Conservation (phyloP, 192 early-diverging fungal genomes). For the Entrophospora sp. region DNA sequence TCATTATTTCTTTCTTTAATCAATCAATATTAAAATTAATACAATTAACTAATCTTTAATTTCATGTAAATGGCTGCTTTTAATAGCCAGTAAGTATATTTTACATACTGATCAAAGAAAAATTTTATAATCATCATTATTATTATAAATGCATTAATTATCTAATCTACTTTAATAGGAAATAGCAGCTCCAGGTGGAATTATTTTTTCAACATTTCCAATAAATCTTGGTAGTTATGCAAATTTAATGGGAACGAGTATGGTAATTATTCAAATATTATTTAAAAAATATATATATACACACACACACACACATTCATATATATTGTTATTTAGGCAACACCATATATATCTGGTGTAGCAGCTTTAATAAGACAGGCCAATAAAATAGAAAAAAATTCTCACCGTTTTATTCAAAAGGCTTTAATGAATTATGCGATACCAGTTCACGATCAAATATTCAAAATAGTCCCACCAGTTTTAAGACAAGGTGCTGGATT, state of each 20-base stretch:
- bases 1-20: no score
- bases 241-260: slow-evolving; percentile 26
- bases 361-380: slow-evolving; percentile 29
- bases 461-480: slow-evolving; percentile 35
- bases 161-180: no score
- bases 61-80: no score
- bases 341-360: slow-evolving; percentile 44
- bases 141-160: no score
- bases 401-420: background rate
- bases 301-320: no score
- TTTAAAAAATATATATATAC: background rate
- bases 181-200: slow-evolving; percentile 51
- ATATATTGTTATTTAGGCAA: slow-evolving; percentile 32
- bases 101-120: no score
- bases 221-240: slow-evolving; percentile 27
- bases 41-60: no score
- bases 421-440: background rate
- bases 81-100: no score
- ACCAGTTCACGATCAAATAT: background rate
- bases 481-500: slow-evolving; percentile 65
- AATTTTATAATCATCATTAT: no score
- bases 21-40: no score
- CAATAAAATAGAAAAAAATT: background rate
- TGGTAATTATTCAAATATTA: slow-evolving; percentile 21
- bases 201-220: slow-evolving; percentile 55